Conservation (phyloP, 2,329 filamentous ascomycete genomes). For the Parasarocladium wereldwijsianum region DNA sequence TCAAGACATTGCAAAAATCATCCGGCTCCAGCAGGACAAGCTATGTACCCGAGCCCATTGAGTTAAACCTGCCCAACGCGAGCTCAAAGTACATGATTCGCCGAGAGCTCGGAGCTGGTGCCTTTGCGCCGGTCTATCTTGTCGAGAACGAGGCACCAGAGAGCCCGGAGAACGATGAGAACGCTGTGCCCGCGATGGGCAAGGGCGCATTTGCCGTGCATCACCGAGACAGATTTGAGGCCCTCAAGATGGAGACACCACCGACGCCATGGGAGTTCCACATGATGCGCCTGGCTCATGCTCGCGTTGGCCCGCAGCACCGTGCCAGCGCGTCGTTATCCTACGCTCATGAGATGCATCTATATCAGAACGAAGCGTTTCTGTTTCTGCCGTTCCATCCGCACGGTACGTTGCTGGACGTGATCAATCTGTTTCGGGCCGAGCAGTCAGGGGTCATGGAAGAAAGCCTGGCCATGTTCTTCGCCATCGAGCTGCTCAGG, state of each 20-base stretch:
- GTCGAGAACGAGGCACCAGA: slow-evolving; percentile 55
- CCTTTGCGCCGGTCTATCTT: slow-evolving; percentile 90
- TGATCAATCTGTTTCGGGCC: slow-evolving; percentile 72
- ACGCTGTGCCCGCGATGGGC: slow-evolving; percentile 37
- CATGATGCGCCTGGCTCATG: slow-evolving; percentile 73
- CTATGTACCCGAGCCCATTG: slow-evolving; percentile 42
- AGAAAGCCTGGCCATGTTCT: slow-evolving; percentile 87
- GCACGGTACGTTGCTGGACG: slow-evolving; percentile 86
- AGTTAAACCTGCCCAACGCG: slow-evolving; percentile 52
- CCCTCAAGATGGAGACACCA: slow-evolving; percentile 87
- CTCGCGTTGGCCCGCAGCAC: slow-evolving; percentile 55
- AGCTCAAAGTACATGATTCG: slow-evolving; percentile 61
- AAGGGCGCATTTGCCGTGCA: slow-evolving; percentile 43
- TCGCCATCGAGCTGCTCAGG: slow-evolving; percentile 78
- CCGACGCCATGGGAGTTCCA: slow-evolving; percentile 92
- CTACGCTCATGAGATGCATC: slow-evolving; percentile 75
- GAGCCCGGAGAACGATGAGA: slow-evolving; percentile 25
- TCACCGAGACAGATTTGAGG: slow-evolving; percentile 51
- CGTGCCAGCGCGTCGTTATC: slow-evolving; percentile 67
- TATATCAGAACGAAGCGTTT: slow-evolving; percentile 83
- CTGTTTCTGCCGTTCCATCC: slow-evolving; percentile 76
- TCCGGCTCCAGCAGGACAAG: slow-evolving; percentile 46
- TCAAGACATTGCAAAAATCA: slow-evolving; percentile 48
- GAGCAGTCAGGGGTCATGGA: slow-evolving; percentile 69
- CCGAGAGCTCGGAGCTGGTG: slow-evolving; percentile 78